Conservation (phyloP, 2,329 filamentous ascomycete species). For the Alternaria infectoria region DNA sequence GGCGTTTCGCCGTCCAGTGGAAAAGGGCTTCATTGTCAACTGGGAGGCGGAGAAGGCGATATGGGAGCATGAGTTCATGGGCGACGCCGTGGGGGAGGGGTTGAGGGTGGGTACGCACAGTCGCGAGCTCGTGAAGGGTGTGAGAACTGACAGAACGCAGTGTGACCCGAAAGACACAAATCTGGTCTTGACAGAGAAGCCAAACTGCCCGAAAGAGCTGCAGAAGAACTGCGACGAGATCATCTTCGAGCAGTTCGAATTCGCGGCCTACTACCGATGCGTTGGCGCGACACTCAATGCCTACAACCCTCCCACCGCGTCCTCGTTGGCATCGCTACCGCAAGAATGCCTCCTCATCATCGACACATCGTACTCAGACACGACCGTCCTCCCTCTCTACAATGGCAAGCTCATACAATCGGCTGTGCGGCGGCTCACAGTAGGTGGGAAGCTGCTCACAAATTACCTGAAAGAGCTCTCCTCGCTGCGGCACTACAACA, state of each 20-base stretch:
- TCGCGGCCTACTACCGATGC: slow-evolving; percentile 81
- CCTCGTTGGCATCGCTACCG: slow-evolving; percentile 59
- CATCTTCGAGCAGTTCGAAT: slow-evolving; percentile 96
- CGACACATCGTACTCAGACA: slow-evolving; percentile 92
- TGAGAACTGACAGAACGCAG: slow-evolving; percentile 32
- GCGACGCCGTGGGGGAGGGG: slow-evolving; percentile 70
- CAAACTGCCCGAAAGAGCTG: slow-evolving; percentile 79
- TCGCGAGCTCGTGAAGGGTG: background rate
- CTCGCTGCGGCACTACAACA: slow-evolving; percentile 90
- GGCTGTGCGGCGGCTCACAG: slow-evolving; percentile 82
- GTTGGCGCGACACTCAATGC: slow-evolving; percentile 77
- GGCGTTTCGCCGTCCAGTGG: slow-evolving; percentile 83
- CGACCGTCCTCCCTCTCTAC: slow-evolving; percentile 85
- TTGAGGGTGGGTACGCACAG: slow-evolving; percentile 54
- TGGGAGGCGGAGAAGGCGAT: slow-evolving; percentile 97
- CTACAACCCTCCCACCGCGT: slow-evolving; percentile 65
- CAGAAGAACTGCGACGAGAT: slow-evolving; percentile 95
- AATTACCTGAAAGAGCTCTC: slow-evolving; percentile 91
- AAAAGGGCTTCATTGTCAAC: slow-evolving; percentile 93
- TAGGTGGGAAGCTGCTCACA: slow-evolving; percentile 91
- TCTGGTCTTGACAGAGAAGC: slow-evolving; percentile 82
- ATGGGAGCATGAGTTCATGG: slow-evolving; percentile 89
- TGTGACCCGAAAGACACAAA: slow-evolving; percentile 84
- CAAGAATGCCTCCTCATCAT: slow-evolving; percentile 86
- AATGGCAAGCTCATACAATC: slow-evolving; percentile 80